A percentile compares a stretch with the other conserved stretches of the same genome.
Conservation (phyloP, 2,329 filamentous ascomycete species). For the Clonostachys solani region DNA sequence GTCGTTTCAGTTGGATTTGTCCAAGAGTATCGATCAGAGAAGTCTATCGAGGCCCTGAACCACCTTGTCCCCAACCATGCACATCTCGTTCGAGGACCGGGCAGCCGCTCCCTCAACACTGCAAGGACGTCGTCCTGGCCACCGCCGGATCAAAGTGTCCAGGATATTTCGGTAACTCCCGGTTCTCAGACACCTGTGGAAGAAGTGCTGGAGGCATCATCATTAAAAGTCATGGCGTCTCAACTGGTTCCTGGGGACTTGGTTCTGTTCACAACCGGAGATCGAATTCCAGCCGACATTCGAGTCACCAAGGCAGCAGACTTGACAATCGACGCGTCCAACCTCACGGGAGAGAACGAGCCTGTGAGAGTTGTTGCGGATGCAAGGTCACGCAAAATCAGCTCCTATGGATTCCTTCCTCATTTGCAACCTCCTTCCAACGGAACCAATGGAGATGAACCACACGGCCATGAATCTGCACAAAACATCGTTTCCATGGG, state of each 20-base stretch:
- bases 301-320: conserved; percentile 88
- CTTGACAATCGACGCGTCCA: conserved; percentile 92
- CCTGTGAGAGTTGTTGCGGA: conserved; percentile 77
- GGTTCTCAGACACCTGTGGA: conserved; percentile 58
- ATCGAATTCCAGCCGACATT: conserved; percentile 94
- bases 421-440: not conserved
- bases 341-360: conserved; percentile 94
- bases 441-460: conserved; percentile 28
- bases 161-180: conserved; percentile 33
- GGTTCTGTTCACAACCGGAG: conserved; percentile 90
- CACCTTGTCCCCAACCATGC: conserved; percentile 93
- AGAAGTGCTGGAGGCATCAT: conserved; percentile 64
- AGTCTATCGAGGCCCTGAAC: conserved; percentile 92
- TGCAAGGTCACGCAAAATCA: conserved; percentile 31
- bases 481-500: conserved; percentile 99
- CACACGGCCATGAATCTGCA: conserved; percentile 57
- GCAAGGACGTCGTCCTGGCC: conserved; percentile 43
- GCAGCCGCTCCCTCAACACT: conserved; percentile 24
- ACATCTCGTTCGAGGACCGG: conserved; percentile 73
- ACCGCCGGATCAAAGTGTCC: conserved; percentile 30
- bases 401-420: conserved; percentile 18
- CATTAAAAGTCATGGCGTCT: conserved; percentile 79
- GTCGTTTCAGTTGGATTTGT: conserved; percentile 95
- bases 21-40: conserved; percentile 96
- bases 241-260: conserved; percentile 90